Evolutionary conservation across 2,329 filamentous ascomycete species (phyloP), one percentile per base, ranked within the genome.

Genomic region (Mariannaea elegans): DNA sequence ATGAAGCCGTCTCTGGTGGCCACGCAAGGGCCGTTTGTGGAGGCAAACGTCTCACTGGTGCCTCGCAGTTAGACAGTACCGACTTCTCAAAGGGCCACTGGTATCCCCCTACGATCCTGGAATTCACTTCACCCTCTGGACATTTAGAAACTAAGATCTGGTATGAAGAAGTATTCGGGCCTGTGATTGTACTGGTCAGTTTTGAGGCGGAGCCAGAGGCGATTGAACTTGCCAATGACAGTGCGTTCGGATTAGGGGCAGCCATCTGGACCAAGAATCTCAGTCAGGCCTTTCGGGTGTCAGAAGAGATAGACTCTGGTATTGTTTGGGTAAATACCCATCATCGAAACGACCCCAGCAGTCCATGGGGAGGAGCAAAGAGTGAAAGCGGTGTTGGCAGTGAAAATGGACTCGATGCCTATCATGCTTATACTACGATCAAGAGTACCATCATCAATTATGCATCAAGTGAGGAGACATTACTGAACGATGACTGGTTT

Each of bases 151-250:
- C 91, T 76, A 87, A 87, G 72, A 90, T 95, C 66, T 89, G 91
- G 81, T 84, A 87, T 68, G 90, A 93, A 73, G 92, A 95, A 76
- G 92, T 93, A 60, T 95, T 95, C 75, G 92, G 92, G 18, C 92
- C 92, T 8, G 91, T 94, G 36, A 88, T 91, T 73, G 84, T 89
- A 50, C 85, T 95, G 65, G 84, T 86, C 69, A 90, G 89, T 67
- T 94, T 95, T 80, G 87, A 88, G 73, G 87, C 82, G 66, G 89
- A 92, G 78, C 86, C 86, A 19, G 87, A 93, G 48, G 91, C 87
- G 39, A 83, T 94, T 69, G 78, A 80, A 53, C 78, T 91, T 45
- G 91, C 87, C 59, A 94, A 95, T 81, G 82, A 86, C 76, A 90
- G 85, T 70, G 89, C 83, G 63, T 94, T 92, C 75, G 91, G 90